Evolutionary conservation across 306 rosid genomes (phyloP), one percentile per base, ranked within the genome.

Genomic region (Vachellia collinsii): DNA sequence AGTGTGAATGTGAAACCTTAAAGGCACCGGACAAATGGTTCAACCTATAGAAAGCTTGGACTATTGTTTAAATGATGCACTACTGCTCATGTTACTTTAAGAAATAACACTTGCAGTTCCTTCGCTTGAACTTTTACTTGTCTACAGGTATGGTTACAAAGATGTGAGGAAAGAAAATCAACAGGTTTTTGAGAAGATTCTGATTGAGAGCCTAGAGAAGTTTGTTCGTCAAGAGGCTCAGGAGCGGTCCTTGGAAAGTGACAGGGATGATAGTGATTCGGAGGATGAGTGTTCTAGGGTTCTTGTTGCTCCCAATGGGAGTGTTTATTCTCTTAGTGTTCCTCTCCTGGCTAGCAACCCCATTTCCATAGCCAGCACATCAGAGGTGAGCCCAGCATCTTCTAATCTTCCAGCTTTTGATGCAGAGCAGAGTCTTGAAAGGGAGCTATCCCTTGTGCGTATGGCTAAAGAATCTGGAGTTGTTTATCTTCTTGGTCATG

Each of bases 391-490:
- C 78, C 44, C 88, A 53, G 81, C 17, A 9, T 70, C 87, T 75
- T 68, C 83, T 9, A 87, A 89, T 50, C 54, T 79, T 68, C 78
- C 85, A 4, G 41, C 59, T 72, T 70, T 86, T 39, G 97, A 91
- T 86, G 86, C 94, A 7, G 97, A 93, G 80, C 97, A 91, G 79
- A 88, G 97, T 85, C 90, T 94, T 50, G 97, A 91, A 67, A 81
- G 91, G 82, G 99, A 94, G 83, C 86, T 94, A 19, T 91, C 97
- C 65, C 91, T 93, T 83, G 89, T 94, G 75, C 94, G 62, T 79
- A 91, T 90, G 87, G 97, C 99, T 50, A 94, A 89, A 88, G 99
- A 94, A 85, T 93, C 95, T 19, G 99, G 99, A 51, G 92, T 94
- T 42, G 97, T 91, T 62, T 94, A 94, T 85, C 97, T 93, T 83